Evolutionary conservation across 805 yeast species (phyloP), one percentile per base, ranked within the genome.

Genomic region (Candida stauntonica): DNA sequence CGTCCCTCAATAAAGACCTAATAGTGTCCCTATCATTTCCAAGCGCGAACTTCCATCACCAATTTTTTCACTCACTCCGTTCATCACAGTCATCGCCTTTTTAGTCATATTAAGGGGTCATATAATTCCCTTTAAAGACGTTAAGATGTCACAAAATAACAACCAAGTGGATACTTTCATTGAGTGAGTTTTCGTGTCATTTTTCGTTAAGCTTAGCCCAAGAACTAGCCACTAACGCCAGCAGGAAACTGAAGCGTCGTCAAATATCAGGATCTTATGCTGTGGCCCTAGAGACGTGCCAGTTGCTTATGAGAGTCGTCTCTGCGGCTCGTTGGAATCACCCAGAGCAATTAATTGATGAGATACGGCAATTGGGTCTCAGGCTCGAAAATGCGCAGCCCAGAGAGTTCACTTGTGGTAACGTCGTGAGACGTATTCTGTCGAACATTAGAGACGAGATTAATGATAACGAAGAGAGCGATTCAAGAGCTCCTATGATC

Each of bases 281-380:
- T 14, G 85, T 87, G 31, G 97, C 98, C 1, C 67, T 86, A 26
- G 93, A 85, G 38, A 86, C 96, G 7, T 81, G 96, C 15, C 95
- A 87, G 50, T 66, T 91, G 35, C 62, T 93, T 45, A 82, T 86
- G 77, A 75, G 96, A 59, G 93, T 87, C 36, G 80, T 88, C 16
- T 86, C 97, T 0, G 84, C 84, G 11, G 86, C 93, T 2, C 71
- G 96, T 57, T 93, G 98, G 98, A 68, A 76, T 35, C 76, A 77
- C 41, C 76, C 86, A 9, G 80, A 76, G 42, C 87, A 85, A 44
- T 68, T 91, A 45, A 80, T 91, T 19, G 62, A 62, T 14, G 77
- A 83, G 42, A 77, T 91, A 48, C 77, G 94, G 51, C 68, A 70
- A 39, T 75, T 89, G 15, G 99, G 98, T 7, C 66, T 67, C 28